Evolutionary conservation across 2,329 filamentous ascomycete genomes (phyloP).

Genomic region (Aureobasidium sp.): DNA sequence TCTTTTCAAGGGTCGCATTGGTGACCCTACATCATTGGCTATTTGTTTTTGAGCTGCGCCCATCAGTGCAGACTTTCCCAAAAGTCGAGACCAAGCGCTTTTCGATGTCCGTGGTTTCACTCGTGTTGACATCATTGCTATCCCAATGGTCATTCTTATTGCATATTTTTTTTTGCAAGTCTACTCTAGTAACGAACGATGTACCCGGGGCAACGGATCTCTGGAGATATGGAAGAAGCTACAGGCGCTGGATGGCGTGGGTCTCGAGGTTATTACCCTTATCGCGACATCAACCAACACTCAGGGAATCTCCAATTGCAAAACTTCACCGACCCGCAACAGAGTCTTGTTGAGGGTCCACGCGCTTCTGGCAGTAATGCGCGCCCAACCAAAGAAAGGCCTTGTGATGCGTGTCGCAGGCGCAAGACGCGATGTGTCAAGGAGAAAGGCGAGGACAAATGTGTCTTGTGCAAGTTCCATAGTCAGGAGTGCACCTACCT

Average conservation of each 20-base stretch:
- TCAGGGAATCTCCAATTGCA: background rate
- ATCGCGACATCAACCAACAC: background rate
- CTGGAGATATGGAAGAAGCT: background rate
- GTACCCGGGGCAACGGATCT: background rate
- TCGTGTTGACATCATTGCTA: background rate
- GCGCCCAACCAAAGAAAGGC: conserved; percentile 9
- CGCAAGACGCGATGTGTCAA: conserved; percentile 21
- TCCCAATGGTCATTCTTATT: background rate
- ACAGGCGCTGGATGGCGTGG: background rate
- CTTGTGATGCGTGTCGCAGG: conserved; percentile 16
- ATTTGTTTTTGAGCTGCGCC: background rate
- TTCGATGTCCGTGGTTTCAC: background rate
- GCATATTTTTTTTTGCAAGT: background rate
- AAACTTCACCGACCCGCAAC: background rate
- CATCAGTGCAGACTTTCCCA: background rate
- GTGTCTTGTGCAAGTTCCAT: conserved; percentile 48
- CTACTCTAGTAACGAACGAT: background rate
- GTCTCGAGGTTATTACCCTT: background rate
- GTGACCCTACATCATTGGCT: background rate
- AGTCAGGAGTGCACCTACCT: conserved; percentile 71
- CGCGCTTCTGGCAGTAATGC: background rate
- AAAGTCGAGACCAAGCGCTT: background rate
- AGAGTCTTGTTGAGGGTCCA: background rate
- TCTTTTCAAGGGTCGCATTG: background rate
- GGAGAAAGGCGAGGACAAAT: conserved; percentile 17